Base-by-base conservation (phyloP, 2,329 filamentous ascomycete species). In the Akanthomyces muscarius region DNA sequence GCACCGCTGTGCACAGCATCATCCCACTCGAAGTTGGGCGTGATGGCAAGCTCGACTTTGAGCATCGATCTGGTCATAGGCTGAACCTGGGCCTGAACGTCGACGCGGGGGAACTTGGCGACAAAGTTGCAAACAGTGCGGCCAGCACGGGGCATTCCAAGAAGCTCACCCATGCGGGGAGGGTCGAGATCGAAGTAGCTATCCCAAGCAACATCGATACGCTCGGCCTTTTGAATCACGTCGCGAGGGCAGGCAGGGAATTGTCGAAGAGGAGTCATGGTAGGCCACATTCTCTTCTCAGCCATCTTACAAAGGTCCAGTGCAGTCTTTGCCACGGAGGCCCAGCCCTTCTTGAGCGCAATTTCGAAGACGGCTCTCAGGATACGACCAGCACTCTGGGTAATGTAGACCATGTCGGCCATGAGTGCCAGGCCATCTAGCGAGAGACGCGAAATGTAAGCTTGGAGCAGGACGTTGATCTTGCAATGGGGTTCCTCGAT, bases 201-300 rank as follows among this genome's bases (percentile, higher is more conserved):
- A 65, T 83, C 84, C 92, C 94, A 99, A 1, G 91, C 88, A 23
- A 98, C 93, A 68, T 97, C 93, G 65, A 98, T 96, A 68, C 93
- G 86, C 78, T 99, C 95, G 3, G 93, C 89, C 77, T 98, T 98
- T 68, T 91, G 88, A 55, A 98, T 81, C 60, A 98, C 91, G 64
- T 98, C 94, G 47, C 87, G 82, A 3, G 93, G 87, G 71, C 92
- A 97, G 45, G 81, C 79, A 4, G 89, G 86, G 72, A 99, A 99
- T 71, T 99, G 95, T 61, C 95, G 87, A 38, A 99, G 81, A 13
- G 96, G 95, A 44, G 92, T 91, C 95, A 98, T 99, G 6, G 94
- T 98, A 16, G 94, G 93, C 95, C 95, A 99, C 96, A 99, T 99
- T 56, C 96, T 86, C 82, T 97, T 97, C 80, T 99, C 95, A 0